Percentiles rank a stretch among this genome's conserved stretches.
phyloP scores from a whole-genome alignment of 108 stramenopile genomes.

The Cyclostephanos tholiformis region DNA sequence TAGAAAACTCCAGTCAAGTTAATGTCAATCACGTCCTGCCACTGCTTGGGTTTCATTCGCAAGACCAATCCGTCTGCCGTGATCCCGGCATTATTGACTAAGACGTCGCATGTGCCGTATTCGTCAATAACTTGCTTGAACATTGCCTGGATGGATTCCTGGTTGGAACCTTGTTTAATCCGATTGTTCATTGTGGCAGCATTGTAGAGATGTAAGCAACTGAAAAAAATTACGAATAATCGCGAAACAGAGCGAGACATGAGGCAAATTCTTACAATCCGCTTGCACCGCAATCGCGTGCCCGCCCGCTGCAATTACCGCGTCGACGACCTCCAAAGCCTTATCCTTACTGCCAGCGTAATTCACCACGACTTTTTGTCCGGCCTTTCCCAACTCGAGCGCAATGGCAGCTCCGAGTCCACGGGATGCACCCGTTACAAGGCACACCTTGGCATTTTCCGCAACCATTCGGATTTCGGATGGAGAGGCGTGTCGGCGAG shows the following conservation, averaged over 20 bases:
- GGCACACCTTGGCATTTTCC: constrained; percentile 80
- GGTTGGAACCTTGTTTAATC: constrained; percentile 57
- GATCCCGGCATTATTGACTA: constrained; percentile 98
- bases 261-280: constrained; percentile 65
- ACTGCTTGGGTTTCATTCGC: constrained; percentile 95
- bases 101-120: constrained; percentile 87
- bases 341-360: constrained; percentile 85
- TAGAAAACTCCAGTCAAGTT: constrained; percentile 97
- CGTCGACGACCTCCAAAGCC: constrained; percentile 81
- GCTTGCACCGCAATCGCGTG: constrained; percentile 88
- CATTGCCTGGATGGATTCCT: constrained; percentile 79
- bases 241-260: neutral
- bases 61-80: constrained; percentile 90
- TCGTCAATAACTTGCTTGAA: constrained; percentile 75
- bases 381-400: constrained; percentile 81
- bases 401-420: constrained; percentile 95
- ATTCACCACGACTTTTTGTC: constrained; percentile 95
- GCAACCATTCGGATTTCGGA: constrained; percentile 75
- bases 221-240: constrained; percentile 7
- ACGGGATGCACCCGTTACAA: constrained; percentile 94
- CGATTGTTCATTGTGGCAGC: constrained; percentile 1
- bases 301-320: constrained; percentile 81
- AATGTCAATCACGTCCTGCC: constrained; percentile 95
- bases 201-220: neutral
- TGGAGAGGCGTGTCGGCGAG: constrained; percentile 17